A percentile compares a stretch with the other conserved stretches of the same genome.
Evolutionary conservation across 768 basidiomycete genomes (phyloP).

Genomic region (Chalciporus pseudorubinellus): DNA sequence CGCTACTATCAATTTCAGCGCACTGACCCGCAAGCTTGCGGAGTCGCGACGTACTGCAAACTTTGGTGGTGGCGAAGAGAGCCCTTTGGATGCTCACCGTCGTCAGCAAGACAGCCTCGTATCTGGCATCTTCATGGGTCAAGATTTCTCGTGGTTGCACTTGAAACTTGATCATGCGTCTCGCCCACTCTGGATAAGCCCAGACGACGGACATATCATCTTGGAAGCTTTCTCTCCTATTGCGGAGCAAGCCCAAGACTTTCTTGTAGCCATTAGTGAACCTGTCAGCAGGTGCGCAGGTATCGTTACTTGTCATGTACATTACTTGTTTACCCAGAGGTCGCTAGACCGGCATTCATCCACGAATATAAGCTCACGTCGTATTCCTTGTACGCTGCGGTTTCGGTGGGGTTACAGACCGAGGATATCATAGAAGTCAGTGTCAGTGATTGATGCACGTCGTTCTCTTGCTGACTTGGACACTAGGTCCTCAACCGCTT

Average conservation of each 20-base stretch:
- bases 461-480: conserved; percentile 33
- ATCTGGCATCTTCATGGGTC: conserved; percentile 79
- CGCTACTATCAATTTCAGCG: conserved; percentile 86
- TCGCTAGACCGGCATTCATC: conserved; percentile 85
- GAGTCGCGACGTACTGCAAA: conserved; percentile 50
- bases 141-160: conserved; percentile 84
- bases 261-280: conserved; percentile 96
- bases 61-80: conserved; percentile 39
- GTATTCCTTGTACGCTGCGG: conserved; percentile 97
- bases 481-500: conserved; percentile 72
- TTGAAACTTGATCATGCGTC: conserved; percentile 89
- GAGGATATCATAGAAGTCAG: conserved; percentile 97
- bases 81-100: conserved; percentile 62
- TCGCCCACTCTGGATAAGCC: conserved; percentile 95
- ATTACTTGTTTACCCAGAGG: conserved; percentile 17
- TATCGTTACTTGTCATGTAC: conserved; percentile 25
- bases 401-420: conserved; percentile 96
- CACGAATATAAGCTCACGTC: conserved; percentile 99
- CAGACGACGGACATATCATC: conserved; percentile 89
- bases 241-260: conserved; percentile 97
- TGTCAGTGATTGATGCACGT: conserved; percentile 23
- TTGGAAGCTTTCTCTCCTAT: conserved; percentile 97
- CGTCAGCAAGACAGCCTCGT: conserved; percentile 73
- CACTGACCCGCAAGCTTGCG: conserved; percentile 75
- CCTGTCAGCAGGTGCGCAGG: conserved; percentile 91